Conservation (phyloP, 495 filamentous ascomycete genomes). For the Endocarpon pusillum region DNA sequence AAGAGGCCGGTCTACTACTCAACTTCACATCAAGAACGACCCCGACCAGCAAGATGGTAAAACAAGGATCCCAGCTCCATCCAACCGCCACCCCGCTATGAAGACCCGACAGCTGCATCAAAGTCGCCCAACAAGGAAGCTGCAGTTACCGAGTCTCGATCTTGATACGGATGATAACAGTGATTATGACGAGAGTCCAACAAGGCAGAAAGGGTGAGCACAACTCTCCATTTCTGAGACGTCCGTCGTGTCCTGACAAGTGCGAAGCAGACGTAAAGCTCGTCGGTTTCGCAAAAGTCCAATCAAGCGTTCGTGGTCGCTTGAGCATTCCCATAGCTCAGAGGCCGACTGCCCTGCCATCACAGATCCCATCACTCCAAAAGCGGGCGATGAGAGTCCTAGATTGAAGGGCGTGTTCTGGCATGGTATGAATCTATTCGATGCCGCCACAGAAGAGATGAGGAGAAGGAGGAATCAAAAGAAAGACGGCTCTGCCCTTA, state of each 20-base stretch:
- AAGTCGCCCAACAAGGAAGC: too few relatives aligned
- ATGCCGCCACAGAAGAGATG: constrained; percentile 62
- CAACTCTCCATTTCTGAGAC: too few relatives aligned
- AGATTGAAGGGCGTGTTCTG: constrained; percentile 59
- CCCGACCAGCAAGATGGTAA: constrained; percentile 3
- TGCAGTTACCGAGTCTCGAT: too few relatives aligned
- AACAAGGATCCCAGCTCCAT: constrained; percentile 1
- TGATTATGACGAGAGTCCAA: not conserved
- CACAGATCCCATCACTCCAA: constrained; percentile 2
- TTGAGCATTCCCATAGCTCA: not conserved
- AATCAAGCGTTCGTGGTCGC: too few relatives aligned
- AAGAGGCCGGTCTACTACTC: too few relatives aligned
- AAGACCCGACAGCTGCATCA: too few relatives aligned
- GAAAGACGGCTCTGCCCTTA: constrained; percentile 55
- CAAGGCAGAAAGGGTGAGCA: too few relatives aligned
- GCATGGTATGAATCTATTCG: constrained; percentile 80
- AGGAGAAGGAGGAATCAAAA: constrained; percentile 73
- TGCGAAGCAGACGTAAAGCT: too few relatives aligned
- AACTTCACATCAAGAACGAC: too few relatives aligned
- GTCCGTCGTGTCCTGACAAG: too few relatives aligned
- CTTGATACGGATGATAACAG: too few relatives aligned
- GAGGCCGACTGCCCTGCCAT: not conserved
- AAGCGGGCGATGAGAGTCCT: constrained; percentile 22
- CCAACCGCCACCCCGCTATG: constrained; percentile 1
- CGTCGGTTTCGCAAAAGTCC: too few relatives aligned